Percentiles rank a stretch among this genome's conserved stretches.
Conservation (phyloP, 257 asterid genomes). For the Nicotiana tabacum region DNA sequence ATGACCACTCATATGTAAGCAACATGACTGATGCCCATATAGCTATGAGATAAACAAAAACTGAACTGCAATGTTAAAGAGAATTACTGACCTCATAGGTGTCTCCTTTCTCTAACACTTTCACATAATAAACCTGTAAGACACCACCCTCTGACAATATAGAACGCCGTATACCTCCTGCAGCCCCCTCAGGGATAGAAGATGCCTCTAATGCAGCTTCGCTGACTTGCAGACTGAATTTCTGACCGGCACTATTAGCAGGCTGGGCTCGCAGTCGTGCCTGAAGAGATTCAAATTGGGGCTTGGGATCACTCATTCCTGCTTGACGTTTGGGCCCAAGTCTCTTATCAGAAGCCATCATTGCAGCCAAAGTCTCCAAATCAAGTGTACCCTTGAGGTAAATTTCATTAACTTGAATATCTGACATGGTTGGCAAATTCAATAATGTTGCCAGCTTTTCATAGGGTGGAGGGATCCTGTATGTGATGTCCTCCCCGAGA, state of each 20-base stretch:
- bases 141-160: slow-evolving; percentile 85
- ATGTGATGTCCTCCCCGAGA: slow-evolving; percentile 87
- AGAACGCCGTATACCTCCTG: slow-evolving; percentile 75
- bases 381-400: slow-evolving; percentile 97
- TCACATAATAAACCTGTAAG: slow-evolving; percentile 85
- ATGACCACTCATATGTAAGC: slow-evolving; percentile 11
- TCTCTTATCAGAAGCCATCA: slow-evolving; percentile 81
- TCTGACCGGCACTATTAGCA: slow-evolving; percentile 42
- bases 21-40: slow-evolving; percentile 1
- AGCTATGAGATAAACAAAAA: slow-evolving; percentile 4
- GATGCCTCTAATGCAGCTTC: slow-evolving; percentile 65
- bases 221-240: slow-evolving; percentile 65
- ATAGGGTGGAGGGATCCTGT: slow-evolving; percentile 86
- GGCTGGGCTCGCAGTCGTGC: slow-evolving; percentile 63
- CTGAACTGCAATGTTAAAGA: neutral
- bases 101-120: slow-evolving; percentile 98
- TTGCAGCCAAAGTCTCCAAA: slow-evolving; percentile 86
- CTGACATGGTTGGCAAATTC: slow-evolving; percentile 71
- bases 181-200: slow-evolving; percentile 95
- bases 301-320: slow-evolving; percentile 68
- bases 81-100: slow-evolving; percentile 74
- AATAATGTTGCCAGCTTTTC: slow-evolving; percentile 67
- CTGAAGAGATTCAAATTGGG: slow-evolving; percentile 87
- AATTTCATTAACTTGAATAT: slow-evolving; percentile 82
- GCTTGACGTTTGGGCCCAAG: slow-evolving; percentile 49